Percentiles rank a stretch among this genome's conserved stretches.
Evolutionary conservation across 2,329 filamentous ascomycete species (phyloP).

Genomic region (Parastagonospora avenae): DNA sequence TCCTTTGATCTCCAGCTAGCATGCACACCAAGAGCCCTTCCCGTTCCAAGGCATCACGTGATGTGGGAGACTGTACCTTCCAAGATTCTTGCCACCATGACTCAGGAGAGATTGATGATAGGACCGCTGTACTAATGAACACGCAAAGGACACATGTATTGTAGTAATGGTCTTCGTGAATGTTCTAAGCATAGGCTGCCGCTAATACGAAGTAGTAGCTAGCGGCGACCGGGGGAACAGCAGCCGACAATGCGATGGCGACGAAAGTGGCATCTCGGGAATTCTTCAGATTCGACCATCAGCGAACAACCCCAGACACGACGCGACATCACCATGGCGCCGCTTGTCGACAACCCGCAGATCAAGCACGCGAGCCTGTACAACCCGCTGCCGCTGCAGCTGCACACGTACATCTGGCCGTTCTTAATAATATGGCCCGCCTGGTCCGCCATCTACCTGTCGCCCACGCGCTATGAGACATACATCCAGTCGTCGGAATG

Average conservation of each 20-base stretch:
- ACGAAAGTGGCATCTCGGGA: slow-evolving; percentile 2
- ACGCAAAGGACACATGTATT: too few relatives aligned
- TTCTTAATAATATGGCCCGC: slow-evolving; percentile 90
- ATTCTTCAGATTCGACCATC: not conserved
- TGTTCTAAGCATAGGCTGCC: not conserved
- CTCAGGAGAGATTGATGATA: too few relatives aligned
- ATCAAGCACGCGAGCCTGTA: slow-evolving; percentile 87
- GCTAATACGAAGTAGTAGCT: not conserved
- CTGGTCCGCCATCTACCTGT: slow-evolving; percentile 88
- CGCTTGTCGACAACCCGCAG: slow-evolving; percentile 89
- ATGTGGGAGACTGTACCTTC: too few relatives aligned
- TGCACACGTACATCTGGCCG: slow-evolving; percentile 92
- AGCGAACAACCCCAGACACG: not conserved
- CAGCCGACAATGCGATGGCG: slow-evolving; percentile 14
- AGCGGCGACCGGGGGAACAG: slow-evolving; percentile 11
- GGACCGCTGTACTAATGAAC: too few relatives aligned
- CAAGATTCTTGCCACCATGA: too few relatives aligned
- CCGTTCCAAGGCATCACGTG: too few relatives aligned
- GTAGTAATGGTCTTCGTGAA: slow-evolving; percentile 7
- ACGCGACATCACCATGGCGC: slow-evolving; percentile 43
- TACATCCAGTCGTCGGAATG: slow-evolving; percentile 95
- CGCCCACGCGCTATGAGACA: slow-evolving; percentile 80
- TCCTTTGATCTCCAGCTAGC: too few relatives aligned
- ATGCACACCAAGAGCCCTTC: too few relatives aligned
- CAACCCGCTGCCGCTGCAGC: slow-evolving; percentile 77